Base-by-base conservation (phyloP, 768 basidiomycete genomes). In the Phlegmacium glaucopus region DNA sequence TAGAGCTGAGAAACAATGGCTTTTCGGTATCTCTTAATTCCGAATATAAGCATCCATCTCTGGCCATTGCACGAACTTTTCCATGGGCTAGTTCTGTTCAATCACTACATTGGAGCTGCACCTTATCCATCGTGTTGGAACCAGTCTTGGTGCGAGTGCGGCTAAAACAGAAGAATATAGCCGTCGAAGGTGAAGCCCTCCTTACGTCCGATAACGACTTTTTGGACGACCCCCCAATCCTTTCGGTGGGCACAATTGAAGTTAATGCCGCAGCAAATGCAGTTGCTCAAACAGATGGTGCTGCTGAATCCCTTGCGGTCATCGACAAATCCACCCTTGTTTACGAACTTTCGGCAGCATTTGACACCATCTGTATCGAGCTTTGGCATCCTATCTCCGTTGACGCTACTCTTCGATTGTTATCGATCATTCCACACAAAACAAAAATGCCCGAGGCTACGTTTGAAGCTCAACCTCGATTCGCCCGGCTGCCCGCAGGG, bases 211-310 rank as follows among this genome's bases (percentile, higher is more conserved):
- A 73, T 47, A 57, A 66, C 15, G 69, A 72, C 35, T 70, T 65
- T 48, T 50, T 66, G 49, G 69, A 73, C 41, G 77, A 80, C 51
- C 80, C 78, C 39, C 71, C 64, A 1, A 48, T 87, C 3, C 54
- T 87, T 11, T 82, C 81, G 4, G 53, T 87, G 37, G 86, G 85
- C 35, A 65, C 72, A 1, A 44, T 88, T 10, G 79, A 86, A 53
- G 52, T 77, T 16, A 59, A 48, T 32, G 77, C 73, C 5, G 58
- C 56, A 5, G 75, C 76, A 2, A 68, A 68, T 48, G 76, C 75
- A 13, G 58, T 76, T 6, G 85, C 81, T 9, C 68, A 70, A 34
- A 70, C 82, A 34, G 68, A 69, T 36, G 79, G 81, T 34, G 74
- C 78, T 35, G 58, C 64, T 28, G 61, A 61, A 39, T 59, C 62